Conservation (phyloP, 768 basidiomycete genomes). For the Tricholoma saponaceum region DNA sequence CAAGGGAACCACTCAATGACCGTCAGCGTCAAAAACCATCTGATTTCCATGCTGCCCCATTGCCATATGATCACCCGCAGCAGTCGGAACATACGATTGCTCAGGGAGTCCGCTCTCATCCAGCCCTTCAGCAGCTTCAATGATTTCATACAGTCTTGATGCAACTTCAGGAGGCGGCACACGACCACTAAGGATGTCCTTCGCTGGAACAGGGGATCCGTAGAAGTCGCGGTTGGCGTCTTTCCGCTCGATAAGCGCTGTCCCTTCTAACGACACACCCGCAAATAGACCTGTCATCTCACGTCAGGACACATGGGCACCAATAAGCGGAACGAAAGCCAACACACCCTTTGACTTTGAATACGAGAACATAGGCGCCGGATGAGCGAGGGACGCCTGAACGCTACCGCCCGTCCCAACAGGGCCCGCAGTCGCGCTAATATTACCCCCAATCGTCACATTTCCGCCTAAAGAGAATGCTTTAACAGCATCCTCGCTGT, state of each 20-base stretch:
- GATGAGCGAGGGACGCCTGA: conserved; percentile 83
- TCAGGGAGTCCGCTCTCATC: conserved; percentile 83
- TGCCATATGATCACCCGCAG: conserved; percentile 54
- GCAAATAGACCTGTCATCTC: conserved; percentile 76
- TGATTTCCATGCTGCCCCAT: conserved; percentile 38
- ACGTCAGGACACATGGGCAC: background rate
- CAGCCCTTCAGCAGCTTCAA: conserved; percentile 92
- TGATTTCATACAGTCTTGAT: conserved; percentile 88
- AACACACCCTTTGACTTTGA: conserved; percentile 87
- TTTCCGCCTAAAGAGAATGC: conserved; percentile 97
- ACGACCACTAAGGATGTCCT: conserved; percentile 87
- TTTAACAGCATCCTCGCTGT: conserved; percentile 91
- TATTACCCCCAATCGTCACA: conserved; percentile 89
- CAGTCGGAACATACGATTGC: conserved; percentile 72
- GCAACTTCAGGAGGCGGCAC: conserved; percentile 98
- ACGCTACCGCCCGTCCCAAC: conserved; percentile 93
- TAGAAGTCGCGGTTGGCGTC: conserved; percentile 97
- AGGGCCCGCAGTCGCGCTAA: conserved; percentile 84
- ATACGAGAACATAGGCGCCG: conserved; percentile 96
- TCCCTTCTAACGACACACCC: conserved; percentile 92
- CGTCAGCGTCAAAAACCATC: conserved; percentile 79
- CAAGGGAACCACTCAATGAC: conserved; percentile 22
- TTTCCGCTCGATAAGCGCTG: conserved; percentile 89
- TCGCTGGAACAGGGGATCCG: conserved; percentile 83
- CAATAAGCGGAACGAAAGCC: background rate